Conservation (phyloP, 225 moss, liverwort and hornwort species). For the Ulota crispa region DNA sequence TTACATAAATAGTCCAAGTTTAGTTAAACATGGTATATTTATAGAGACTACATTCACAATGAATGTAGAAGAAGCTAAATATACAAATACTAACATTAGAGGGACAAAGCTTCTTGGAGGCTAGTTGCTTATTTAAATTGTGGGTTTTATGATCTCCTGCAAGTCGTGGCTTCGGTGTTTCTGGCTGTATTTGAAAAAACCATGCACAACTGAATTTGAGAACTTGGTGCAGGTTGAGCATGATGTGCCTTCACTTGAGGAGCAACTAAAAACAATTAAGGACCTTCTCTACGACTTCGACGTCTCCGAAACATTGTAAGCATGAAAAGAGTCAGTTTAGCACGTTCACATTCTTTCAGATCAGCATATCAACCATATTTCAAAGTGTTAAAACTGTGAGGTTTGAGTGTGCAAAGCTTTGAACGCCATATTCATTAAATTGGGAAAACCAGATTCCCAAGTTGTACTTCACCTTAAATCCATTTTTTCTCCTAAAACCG, state of each 20-base stretch:
- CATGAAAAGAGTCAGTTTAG: background rate
- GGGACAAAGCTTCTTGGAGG: too few species aligned
- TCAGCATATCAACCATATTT: background rate
- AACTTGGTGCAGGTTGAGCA: conserved; percentile 63
- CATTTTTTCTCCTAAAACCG: too few species aligned
- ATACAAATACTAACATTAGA: too few species aligned
- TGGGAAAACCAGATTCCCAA: too few species aligned
- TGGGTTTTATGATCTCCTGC: background rate
- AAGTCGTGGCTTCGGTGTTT: background rate
- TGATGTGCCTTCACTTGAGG: conserved; percentile 66
- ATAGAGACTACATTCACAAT: too few species aligned
- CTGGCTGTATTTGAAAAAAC: background rate
- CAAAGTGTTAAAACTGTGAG: background rate
- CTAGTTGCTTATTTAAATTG: too few species aligned
- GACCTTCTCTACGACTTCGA: conserved; percentile 62
- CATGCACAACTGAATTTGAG: background rate
- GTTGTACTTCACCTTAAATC: too few species aligned
- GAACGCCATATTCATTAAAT: too few species aligned
- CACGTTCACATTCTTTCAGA: background rate
- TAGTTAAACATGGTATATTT: too few species aligned
- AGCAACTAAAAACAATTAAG: conserved; percentile 67
- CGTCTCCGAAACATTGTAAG: conserved; percentile 66
- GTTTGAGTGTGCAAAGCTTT: accelerated
- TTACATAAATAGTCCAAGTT: too few species aligned
- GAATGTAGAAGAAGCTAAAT: too few species aligned